Percentiles rank a stretch among this genome's conserved stretches.
These are phyloP conservation scores for Meyerozyma elateridarum DNA, from an alignment of 1,139 yeast genomes.

Conservation along the genomic window DNA sequence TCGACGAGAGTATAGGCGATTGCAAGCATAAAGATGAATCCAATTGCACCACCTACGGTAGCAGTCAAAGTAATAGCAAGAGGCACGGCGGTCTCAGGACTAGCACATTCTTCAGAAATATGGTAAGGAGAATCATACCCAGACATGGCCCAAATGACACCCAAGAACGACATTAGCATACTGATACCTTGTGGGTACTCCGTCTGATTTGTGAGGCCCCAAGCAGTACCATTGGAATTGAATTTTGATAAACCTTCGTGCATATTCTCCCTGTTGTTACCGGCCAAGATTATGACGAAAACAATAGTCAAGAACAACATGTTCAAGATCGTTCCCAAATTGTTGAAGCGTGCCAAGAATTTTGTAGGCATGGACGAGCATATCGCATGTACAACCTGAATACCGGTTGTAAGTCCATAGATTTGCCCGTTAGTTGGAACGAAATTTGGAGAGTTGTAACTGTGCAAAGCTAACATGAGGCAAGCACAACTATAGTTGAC, in stretches of 20 bases:
- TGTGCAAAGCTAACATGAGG: conserved; percentile 53
- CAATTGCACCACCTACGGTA: conserved; percentile 56
- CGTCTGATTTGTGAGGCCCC: conserved; percentile 58
- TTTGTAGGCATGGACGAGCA: conserved; percentile 50
- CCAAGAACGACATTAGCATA: conserved; percentile 55
- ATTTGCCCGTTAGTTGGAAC: conserved; percentile 36
- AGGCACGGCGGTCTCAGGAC: conserved; percentile 63
- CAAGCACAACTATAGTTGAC: conserved; percentile 59
- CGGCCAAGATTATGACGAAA: conserved; percentile 54
- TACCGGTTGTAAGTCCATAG: conserved; percentile 47
- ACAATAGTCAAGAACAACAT: conserved; percentile 50
- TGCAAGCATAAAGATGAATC: conserved; percentile 60
- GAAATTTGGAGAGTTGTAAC: conserved; percentile 20
- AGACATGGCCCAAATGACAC: conserved; percentile 73
- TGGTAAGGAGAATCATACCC: conserved; percentile 77
- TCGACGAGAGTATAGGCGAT: conserved; percentile 62
- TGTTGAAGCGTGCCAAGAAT: conserved; percentile 53
- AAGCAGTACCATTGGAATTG: conserved; percentile 47
- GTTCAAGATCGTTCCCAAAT: conserved; percentile 49
- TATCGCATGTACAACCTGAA: conserved; percentile 47
- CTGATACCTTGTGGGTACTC: conserved; percentile 67
- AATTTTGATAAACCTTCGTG: conserved; percentile 35
- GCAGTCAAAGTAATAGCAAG: conserved; percentile 63
- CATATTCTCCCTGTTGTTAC: conserved; percentile 38
- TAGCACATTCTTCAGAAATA: conserved; percentile 65